These are phyloP conservation scores for Geranium incanum DNA, from an alignment of 441 rosid species.

Conservation along the genomic window DNA sequence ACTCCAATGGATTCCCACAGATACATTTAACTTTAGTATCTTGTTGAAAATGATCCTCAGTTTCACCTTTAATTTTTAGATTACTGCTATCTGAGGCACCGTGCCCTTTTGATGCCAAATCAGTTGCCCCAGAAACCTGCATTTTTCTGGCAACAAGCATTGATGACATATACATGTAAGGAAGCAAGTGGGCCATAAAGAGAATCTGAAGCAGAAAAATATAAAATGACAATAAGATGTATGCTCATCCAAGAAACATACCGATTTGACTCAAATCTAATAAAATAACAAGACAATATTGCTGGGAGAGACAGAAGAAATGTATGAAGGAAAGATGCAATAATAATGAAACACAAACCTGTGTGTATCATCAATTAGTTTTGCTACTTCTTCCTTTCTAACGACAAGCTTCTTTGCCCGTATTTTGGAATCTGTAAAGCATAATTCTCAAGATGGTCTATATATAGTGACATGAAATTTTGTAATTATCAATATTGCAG, in stretches of 20 bases:
- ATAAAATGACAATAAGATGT: background rate
- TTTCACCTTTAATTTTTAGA: constrained; percentile 55
- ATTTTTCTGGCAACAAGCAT: constrained; percentile 53
- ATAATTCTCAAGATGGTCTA: background rate
- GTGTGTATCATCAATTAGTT: constrained; percentile 78
- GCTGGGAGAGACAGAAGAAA: background rate
- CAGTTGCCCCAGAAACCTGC: constrained; percentile 86
- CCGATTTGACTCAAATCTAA: background rate
- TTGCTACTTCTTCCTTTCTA: constrained; percentile 79
- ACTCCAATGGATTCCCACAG: constrained; percentile 71
- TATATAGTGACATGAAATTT: background rate
- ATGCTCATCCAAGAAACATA: background rate
- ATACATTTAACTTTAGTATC: constrained; percentile 80
- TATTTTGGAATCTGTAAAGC: constrained; percentile 44
- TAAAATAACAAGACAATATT: background rate
- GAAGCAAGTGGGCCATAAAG: constrained; percentile 8
- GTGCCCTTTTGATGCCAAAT: constrained; percentile 76
- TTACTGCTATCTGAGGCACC: constrained; percentile 58
- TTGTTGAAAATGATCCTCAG: constrained; percentile 39
- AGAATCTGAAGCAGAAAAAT: background rate
- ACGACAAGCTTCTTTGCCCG: constrained; percentile 62
- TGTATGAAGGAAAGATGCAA: background rate
- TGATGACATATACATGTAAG: constrained; percentile 20
- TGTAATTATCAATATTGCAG: background rate
- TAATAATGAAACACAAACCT: constrained; percentile 38